These are phyloP conservation scores for Fusarium graminum DNA, from an alignment of 2,329 filamentous ascomycete genomes.

Conservation along the genomic window DNA sequence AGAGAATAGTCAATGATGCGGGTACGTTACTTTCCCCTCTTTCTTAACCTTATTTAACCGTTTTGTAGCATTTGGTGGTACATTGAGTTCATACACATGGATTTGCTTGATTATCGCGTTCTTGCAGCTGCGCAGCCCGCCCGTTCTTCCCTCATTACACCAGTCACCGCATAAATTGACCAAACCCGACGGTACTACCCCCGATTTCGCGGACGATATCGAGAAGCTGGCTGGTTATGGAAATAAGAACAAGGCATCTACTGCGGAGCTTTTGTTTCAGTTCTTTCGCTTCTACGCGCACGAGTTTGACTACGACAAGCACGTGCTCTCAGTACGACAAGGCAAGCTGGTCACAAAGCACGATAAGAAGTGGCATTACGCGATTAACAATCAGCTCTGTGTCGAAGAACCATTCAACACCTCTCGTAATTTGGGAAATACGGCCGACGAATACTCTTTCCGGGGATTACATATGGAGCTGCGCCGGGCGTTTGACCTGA, in stretches of 20 bases:
- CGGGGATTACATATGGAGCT: slow-evolving; percentile 91
- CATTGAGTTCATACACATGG: slow-evolving; percentile 98
- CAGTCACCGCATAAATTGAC: slow-evolving; percentile 66
- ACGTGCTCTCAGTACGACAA: slow-evolving; percentile 85
- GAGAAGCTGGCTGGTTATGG: slow-evolving; percentile 81
- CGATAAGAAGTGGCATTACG: slow-evolving; percentile 89
- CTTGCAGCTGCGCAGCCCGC: slow-evolving; percentile 85
- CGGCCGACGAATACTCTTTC: slow-evolving; percentile 94
- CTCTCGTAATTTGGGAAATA: slow-evolving; percentile 91
- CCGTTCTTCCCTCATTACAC: slow-evolving; percentile 88
- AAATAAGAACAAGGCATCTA: slow-evolving; percentile 80
- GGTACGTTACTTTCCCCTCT: slow-evolving; percentile 69
- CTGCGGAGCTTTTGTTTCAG: slow-evolving; percentile 90
- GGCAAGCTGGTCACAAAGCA: slow-evolving; percentile 83
- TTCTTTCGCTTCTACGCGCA: slow-evolving; percentile 97
- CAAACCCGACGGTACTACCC: slow-evolving; percentile 73
- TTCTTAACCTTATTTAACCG: slow-evolving; percentile 38
- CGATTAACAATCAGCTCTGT: slow-evolving; percentile 85
- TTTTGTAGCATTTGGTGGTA: slow-evolving; percentile 83
- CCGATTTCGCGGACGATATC: slow-evolving; percentile 89
- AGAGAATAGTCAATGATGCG: slow-evolving; percentile 93
- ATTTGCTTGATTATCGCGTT: slow-evolving; percentile 99
- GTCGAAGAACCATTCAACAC: slow-evolving; percentile 98
- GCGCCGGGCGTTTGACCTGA: slow-evolving; percentile 85
- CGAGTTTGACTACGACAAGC: slow-evolving; percentile 89